Base-by-base conservation (phyloP, 768 basidiomycete species). In the Suillus americanus region DNA sequence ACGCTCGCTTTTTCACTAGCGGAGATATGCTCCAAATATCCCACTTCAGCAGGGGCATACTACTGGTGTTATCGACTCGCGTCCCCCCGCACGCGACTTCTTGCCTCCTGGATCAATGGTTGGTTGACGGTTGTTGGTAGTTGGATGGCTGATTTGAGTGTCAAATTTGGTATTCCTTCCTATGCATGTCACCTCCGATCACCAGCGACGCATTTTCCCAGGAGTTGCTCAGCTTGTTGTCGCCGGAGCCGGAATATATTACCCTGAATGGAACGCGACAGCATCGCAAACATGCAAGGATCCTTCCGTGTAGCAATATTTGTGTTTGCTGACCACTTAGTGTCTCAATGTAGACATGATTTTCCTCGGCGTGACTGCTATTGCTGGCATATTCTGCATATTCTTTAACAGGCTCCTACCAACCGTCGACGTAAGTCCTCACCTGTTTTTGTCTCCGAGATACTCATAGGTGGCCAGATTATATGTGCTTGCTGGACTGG, bases 51-150 rank as follows among this genome's bases (percentile, higher is more conserved):
- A 0, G 86, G 86, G 18, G 82, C 86, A 1, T 87, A 86, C 67
- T 88, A 89, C 67, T 90, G 88, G 88, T 83, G 85, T 53, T 89
- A 85, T 67, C 82, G 84, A 55, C 77, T 90, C 10, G 83, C 85
- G 0, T 80, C 86, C 3, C 83, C 86, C 0, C 78, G 76, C 57
- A 81, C 79, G 63, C 79, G 83, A 61, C 74, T 87, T 8, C 68
- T 88, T 10, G 73, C 83, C 3, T 86, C 85, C 18, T 90, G 88
- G 85, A 84, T 89, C 55, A 86, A 86, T 63, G 88, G 89, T 7
- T 90, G 89, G 89, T 74, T 89, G 20, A 86, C 85, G 2, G 78
- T 88, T 69, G 86, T 88, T 35, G 89, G 89, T 30, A 85, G 88
- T 16, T 90, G 88, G 87, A 89, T 85, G 0, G 80, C 86, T 63